Percentiles rank a stretch among this genome's conserved stretches.
Conservation (phyloP, 2,329 filamentous ascomycete genomes). For the Colletotrichum tanaceti region DNA sequence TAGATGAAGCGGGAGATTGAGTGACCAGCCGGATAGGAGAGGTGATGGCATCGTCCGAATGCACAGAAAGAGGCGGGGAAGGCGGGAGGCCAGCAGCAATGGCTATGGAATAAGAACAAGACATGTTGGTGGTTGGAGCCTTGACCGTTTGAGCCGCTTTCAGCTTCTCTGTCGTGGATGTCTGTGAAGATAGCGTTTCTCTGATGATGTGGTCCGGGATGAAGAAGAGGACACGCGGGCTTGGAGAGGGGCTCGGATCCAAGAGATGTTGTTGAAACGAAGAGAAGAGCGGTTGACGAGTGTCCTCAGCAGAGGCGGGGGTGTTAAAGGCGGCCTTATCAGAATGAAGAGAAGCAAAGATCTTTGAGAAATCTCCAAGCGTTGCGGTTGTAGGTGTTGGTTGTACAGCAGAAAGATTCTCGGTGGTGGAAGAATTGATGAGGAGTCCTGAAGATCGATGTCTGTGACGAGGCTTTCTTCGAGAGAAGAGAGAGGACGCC, state of each 20-base stretch:
- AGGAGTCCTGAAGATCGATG: not conserved
- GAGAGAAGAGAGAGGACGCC: slow-evolving; percentile 22
- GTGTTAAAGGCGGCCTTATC: not conserved
- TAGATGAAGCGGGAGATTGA: not conserved
- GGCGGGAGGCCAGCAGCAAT: not conserved
- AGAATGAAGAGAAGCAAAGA: slow-evolving; percentile 21
- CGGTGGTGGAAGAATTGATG: not conserved
- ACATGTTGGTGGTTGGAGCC: not conserved
- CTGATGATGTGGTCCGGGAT: slow-evolving; percentile 18
- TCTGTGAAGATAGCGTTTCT: not conserved
- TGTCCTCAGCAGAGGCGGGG: not conserved
- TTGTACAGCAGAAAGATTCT: too few relatives aligned
- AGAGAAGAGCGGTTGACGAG: not conserved
- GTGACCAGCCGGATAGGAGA: not conserved
- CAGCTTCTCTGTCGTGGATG: not conserved
- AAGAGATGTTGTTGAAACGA: not conserved
- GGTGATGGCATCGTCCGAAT: slow-evolving; percentile 6
- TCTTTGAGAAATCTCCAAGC: slow-evolving; percentile 31
- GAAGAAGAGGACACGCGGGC: slow-evolving; percentile 16
- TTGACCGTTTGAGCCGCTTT: not conserved
- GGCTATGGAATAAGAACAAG: not conserved
- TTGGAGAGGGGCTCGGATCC: not conserved
- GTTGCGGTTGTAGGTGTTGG: not conserved
- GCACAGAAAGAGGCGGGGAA: not conserved
- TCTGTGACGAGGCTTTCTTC: slow-evolving; percentile 29